Evolutionary conservation across 305 asterid species (phyloP).

Genomic region (Fraxinus sp.): DNA sequence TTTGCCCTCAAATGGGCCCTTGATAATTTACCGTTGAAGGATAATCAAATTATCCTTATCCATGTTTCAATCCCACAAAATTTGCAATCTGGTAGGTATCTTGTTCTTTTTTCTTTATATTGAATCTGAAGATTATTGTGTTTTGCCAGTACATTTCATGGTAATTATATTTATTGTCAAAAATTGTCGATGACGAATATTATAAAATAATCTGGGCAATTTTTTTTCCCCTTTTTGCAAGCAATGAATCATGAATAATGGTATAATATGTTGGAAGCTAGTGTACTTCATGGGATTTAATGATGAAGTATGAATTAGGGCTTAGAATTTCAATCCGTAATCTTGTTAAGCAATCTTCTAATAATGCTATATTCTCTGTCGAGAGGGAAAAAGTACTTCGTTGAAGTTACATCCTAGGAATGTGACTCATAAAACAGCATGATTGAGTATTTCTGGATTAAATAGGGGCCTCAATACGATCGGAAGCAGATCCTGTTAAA

Average conservation of each 20-base stretch:
- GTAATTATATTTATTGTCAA: neutral
- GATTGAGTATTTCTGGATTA: neutral
- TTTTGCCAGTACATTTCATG: neutral
- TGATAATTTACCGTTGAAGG: conserved; percentile 48
- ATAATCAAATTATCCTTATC: conserved; percentile 47
- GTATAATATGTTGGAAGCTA: neutral
- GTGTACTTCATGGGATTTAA: neutral
- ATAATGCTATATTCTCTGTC: neutral
- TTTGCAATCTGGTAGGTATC: neutral
- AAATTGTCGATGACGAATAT: neutral
- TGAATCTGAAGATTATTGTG: neutral
- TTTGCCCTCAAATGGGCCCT: conserved; percentile 79
- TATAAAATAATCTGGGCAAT: neutral
- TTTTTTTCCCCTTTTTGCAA: neutral
- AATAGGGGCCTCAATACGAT: neutral
- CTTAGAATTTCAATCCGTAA: neutral
- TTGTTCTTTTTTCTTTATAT: neutral
- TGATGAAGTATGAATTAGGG: neutral
- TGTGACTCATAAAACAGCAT: neutral
- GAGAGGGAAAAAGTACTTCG: neutral
- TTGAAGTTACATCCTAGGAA: neutral
- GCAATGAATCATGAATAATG: neutral
- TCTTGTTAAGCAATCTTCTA: neutral
- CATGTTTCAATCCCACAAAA: conserved; percentile 53
- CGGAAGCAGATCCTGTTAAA: neutral